Conservation (phyloP, 306 rosid species). For the Acacia melanoxylon region DNA sequence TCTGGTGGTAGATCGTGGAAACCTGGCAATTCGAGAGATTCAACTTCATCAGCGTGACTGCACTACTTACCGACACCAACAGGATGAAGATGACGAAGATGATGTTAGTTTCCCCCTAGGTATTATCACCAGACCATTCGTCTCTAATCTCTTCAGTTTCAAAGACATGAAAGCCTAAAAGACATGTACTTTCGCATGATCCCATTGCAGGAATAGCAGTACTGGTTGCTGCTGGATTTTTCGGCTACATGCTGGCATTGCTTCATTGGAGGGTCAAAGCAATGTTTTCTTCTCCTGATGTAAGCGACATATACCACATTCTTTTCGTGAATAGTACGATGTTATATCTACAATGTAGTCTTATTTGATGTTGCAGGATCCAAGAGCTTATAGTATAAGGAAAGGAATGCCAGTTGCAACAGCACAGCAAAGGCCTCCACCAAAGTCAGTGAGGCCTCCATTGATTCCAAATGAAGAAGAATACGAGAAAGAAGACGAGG, state of each 20-base stretch:
- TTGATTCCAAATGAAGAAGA: conserved; percentile 83
- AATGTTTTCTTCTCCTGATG: conserved; percentile 74
- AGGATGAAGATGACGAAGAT: background rate
- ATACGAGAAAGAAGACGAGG: conserved; percentile 69
- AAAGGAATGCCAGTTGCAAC: conserved; percentile 53
- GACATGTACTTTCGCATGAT: background rate
- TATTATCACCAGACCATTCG: conserved; percentile 30
- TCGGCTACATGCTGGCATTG: conserved; percentile 89
- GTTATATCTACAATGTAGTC: background rate
- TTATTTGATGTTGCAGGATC: conserved; percentile 47
- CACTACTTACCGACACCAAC: conserved; percentile 23
- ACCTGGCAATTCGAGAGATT: conserved; percentile 92
- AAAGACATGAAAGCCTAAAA: conserved; percentile 22
- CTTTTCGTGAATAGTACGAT: background rate
- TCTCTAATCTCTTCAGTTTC: conserved; percentile 10
- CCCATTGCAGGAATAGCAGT: conserved; percentile 66
- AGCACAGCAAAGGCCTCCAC: conserved; percentile 61
- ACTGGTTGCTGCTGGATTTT: conserved; percentile 71
- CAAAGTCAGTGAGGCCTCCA: conserved; percentile 74
- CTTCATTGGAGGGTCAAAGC: conserved; percentile 70
- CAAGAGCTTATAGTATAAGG: conserved; percentile 41
- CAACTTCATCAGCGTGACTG: conserved; percentile 86
- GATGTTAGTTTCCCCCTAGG: conserved; percentile 76
- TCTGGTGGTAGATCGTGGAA: conserved; percentile 90
- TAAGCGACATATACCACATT: conserved; percentile 27